Conservation (phyloP, 2,329 filamentous ascomycete genomes). For the Pseudogymnoascus sp. region DNA sequence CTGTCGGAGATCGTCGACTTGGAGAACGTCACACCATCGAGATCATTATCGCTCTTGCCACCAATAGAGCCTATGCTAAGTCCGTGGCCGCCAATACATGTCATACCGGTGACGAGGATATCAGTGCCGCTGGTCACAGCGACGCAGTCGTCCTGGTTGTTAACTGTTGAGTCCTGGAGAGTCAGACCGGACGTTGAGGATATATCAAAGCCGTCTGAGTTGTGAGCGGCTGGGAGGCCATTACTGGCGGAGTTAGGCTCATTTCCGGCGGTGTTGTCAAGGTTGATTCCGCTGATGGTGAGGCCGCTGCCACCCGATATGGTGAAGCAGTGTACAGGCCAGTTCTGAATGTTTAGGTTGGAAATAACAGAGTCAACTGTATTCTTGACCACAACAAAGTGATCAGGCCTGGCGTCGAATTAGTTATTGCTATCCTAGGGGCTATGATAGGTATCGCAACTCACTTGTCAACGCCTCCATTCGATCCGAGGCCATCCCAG, state of each 20-base stretch:
- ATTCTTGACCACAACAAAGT: constrained; percentile 48
- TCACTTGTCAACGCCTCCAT: constrained; percentile 38
- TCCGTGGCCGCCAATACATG: constrained; percentile 32
- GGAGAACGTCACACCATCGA: constrained; percentile 44
- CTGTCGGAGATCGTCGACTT: constrained; percentile 43
- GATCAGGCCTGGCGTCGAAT: constrained; percentile 52
- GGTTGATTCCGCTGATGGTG: constrained; percentile 41
- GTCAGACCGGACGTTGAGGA: constrained; percentile 39
- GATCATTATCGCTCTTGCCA: constrained; percentile 46
- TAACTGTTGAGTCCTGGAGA: constrained; percentile 43
- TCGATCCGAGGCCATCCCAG: constrained; percentile 55
- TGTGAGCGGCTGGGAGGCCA: constrained; percentile 32
- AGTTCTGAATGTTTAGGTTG: constrained; percentile 45
- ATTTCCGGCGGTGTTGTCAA: constrained; percentile 51
- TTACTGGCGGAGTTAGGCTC: constrained; percentile 25
- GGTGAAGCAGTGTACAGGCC: constrained; percentile 46
- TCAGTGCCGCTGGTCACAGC: constrained; percentile 48
- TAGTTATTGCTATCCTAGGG: neutral
- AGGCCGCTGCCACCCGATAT: constrained; percentile 38
- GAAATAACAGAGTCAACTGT: constrained; percentile 44
- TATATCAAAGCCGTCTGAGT: constrained; percentile 50
- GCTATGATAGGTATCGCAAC: neutral
- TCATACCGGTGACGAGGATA: constrained; percentile 25
- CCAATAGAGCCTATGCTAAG: constrained; percentile 54
- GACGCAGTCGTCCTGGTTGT: constrained; percentile 54